A percentile compares a stretch with the other conserved stretches of the same genome.
These are phyloP conservation scores for Hypoxylon trugodes DNA, from an alignment of 495 filamentous ascomycete species.

Conservation along the genomic window DNA sequence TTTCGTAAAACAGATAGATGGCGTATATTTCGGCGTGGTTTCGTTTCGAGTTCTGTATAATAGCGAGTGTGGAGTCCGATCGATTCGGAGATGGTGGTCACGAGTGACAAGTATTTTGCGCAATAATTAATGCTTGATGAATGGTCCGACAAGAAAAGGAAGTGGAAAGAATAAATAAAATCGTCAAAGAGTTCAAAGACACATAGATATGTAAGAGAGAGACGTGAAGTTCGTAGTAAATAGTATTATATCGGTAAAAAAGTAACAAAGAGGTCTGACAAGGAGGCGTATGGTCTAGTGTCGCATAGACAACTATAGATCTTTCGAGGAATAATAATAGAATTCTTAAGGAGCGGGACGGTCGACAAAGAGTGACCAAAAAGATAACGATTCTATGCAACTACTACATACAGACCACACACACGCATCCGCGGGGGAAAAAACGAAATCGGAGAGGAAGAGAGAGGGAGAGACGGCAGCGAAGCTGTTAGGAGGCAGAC, in stretches of 20 bases:
- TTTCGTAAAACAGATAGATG: not conserved
- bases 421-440: constrained; percentile 35
- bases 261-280: constrained; percentile 24
- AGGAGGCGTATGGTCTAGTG: constrained; percentile 25
- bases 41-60: constrained; percentile 26
- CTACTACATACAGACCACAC: constrained; percentile 42
- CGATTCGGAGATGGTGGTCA: constrained; percentile 31
- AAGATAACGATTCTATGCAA: constrained; percentile 38
- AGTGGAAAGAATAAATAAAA: constrained; percentile 27
- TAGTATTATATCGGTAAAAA: constrained; percentile 28
- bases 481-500: constrained; percentile 33
- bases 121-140: constrained; percentile 28
- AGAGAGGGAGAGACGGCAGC: constrained; percentile 21
- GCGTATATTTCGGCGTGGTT: constrained; percentile 16
- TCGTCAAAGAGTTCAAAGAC: constrained; percentile 40
- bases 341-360: constrained; percentile 31
- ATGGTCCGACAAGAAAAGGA: constrained; percentile 31
- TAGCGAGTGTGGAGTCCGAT: constrained; percentile 37
- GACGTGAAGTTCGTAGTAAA: constrained; percentile 35
- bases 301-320: constrained; percentile 37
- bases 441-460: constrained; percentile 41
- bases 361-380: constrained; percentile 37
- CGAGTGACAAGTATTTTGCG: constrained; percentile 41
- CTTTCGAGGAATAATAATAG: constrained; percentile 31
- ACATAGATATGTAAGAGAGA: constrained; percentile 47